A percentile compares a stretch with the other conserved stretches of the same genome.
Evolutionary conservation across 2,329 filamentous ascomycete genomes (phyloP).

Genomic region (Bimuria novae-zelandiae): DNA sequence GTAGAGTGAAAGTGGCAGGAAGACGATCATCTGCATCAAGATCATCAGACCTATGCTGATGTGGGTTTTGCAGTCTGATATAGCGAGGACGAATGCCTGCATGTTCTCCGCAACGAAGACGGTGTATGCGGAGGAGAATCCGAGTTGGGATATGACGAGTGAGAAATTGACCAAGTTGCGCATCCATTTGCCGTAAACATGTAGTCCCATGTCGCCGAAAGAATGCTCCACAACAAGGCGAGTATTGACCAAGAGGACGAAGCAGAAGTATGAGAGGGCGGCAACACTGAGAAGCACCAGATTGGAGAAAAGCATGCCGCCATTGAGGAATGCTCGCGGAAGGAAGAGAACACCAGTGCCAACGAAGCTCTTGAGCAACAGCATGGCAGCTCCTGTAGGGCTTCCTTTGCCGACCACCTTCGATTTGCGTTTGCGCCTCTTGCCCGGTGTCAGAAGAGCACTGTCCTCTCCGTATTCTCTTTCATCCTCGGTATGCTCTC

Average conservation of each 20-base stretch:
- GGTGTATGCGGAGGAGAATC: constrained; percentile 93
- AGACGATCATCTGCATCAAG: constrained; percentile 91
- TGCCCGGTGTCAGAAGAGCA: constrained; percentile 70
- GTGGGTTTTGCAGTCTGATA: constrained; percentile 81
- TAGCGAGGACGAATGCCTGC: constrained; percentile 90
- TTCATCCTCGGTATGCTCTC: constrained; percentile 61
- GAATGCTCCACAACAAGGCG: constrained; percentile 87
- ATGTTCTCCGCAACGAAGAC: constrained; percentile 96
- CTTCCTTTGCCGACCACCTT: constrained; percentile 77
- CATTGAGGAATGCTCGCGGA: constrained; percentile 90
- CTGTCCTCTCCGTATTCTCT: constrained; percentile 86
- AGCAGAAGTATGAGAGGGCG: constrained; percentile 91
- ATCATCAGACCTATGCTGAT: constrained; percentile 91
- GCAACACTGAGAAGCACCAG: constrained; percentile 86
- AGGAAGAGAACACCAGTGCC: constrained; percentile 94
- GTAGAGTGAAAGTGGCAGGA: constrained; percentile 90
- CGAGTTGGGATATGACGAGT: constrained; percentile 93
- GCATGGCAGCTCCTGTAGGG: constrained; percentile 76
- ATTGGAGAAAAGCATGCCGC: constrained; percentile 97
- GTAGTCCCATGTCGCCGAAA: constrained; percentile 94
- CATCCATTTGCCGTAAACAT: constrained; percentile 90
- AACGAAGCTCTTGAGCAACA: constrained; percentile 96
- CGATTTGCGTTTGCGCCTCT: constrained; percentile 77
- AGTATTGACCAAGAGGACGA: constrained; percentile 88
- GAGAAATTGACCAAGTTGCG: constrained; percentile 83